These are phyloP conservation scores for Paracamarosporium sp. DNA, from an alignment of 2,329 filamentous ascomycete genomes.

Conservation along the genomic window DNA sequence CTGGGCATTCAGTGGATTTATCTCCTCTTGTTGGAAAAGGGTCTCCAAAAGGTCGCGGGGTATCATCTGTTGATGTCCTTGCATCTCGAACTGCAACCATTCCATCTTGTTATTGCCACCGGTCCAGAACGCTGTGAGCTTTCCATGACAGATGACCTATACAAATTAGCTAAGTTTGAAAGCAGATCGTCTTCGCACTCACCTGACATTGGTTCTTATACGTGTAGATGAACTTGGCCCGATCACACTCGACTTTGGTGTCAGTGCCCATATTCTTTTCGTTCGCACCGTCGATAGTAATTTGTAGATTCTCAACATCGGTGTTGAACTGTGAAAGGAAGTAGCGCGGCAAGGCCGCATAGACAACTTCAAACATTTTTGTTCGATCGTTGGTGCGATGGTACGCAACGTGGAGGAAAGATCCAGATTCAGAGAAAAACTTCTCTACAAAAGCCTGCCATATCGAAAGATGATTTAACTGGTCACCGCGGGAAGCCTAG, in stretches of 20 bases:
- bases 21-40: slow-evolving; percentile 54
- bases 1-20: slow-evolving; percentile 57
- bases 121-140: slow-evolving; percentile 80
- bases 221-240: slow-evolving; percentile 86
- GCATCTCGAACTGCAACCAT: slow-evolving; percentile 80
- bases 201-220: slow-evolving; percentile 85
- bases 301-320: slow-evolving; percentile 80
- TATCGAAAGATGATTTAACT: slow-evolving; percentile 69
- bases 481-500: slow-evolving; percentile 41
- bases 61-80: slow-evolving; percentile 81
- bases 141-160: slow-evolving; percentile 79
- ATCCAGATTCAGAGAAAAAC: slow-evolving; percentile 80
- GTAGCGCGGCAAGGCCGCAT: slow-evolving; percentile 82
- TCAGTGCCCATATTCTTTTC: slow-evolving; percentile 67
- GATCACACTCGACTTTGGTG: slow-evolving; percentile 76
- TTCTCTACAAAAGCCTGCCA: slow-evolving; percentile 82
- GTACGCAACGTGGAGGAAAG: slow-evolving; percentile 75
- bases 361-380: slow-evolving; percentile 88
- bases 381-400: slow-evolving; percentile 55
- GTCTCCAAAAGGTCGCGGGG: slow-evolving; percentile 67
- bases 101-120: slow-evolving; percentile 73
- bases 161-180: slow-evolving; percentile 23
- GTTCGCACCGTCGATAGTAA: slow-evolving; percentile 75
- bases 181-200: slow-evolving; percentile 43
- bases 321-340: slow-evolving; percentile 90